Evolutionary conservation across 768 basidiomycete genomes (phyloP).

Genomic region (Candolleomyces aberdarensis): DNA sequence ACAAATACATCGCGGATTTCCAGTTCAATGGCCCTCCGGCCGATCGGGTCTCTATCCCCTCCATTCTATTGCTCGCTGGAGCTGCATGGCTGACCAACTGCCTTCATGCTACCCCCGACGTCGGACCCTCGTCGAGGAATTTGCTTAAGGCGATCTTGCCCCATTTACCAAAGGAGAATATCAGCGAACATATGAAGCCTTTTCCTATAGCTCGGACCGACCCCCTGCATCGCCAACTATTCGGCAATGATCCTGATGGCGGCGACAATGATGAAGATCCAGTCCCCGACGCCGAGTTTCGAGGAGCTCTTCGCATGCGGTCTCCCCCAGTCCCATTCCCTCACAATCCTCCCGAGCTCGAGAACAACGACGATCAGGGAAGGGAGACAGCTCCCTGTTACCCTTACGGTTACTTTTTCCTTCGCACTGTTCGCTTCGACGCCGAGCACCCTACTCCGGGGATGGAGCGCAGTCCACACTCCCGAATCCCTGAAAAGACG

Average conservation of each 20-base stretch:
- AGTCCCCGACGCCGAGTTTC: no score
- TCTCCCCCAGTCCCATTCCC: no score
- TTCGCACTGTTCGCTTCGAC: slow-evolving; percentile 4
- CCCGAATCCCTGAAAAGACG: not conserved
- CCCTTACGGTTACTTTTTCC: slow-evolving; percentile 12
- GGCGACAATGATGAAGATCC: not conserved
- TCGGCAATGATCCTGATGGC: no score
- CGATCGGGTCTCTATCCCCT: slow-evolving; percentile 3
- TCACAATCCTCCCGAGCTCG: no score
- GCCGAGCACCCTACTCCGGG: not conserved
- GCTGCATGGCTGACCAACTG: slow-evolving; percentile 14
- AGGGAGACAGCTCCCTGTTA: not conserved
- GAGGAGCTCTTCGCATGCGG: no score
- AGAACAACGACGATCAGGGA: not conserved
- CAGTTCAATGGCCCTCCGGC: not conserved
- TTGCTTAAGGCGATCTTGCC: slow-evolving; percentile 14
- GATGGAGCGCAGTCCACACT: not conserved
- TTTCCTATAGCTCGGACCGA: no score
- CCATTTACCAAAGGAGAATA: not conserved
- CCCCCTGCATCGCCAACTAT: no score
- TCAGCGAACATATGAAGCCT: not conserved
- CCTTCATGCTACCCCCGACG: slow-evolving; percentile 15
- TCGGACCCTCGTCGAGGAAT: slow-evolving; percentile 7
- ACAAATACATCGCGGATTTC: not conserved
- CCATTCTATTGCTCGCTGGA: slow-evolving; percentile 10